phyloP scores from a whole-genome alignment of 441 rosid genomes.

The Gossypium schwendimanii region DNA sequence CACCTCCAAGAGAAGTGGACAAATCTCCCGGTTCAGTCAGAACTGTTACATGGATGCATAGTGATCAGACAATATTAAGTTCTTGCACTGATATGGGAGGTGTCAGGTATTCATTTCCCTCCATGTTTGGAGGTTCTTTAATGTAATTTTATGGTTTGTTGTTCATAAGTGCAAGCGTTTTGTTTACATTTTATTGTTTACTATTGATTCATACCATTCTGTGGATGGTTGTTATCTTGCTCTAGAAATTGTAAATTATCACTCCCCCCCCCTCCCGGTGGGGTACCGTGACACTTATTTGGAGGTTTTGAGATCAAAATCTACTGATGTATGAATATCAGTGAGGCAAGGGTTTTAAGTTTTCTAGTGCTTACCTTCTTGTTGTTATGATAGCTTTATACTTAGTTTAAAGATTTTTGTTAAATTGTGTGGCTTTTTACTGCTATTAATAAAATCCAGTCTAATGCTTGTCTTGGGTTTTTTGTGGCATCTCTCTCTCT shows the following conservation, averaged over 20 bases:
- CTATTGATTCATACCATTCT: neutral
- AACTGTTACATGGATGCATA: constrained; percentile 89
- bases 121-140: neutral
- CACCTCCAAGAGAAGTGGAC: constrained; percentile 78
- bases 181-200: neutral
- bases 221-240: neutral
- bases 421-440: neutral
- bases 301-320: neutral
- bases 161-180: neutral
- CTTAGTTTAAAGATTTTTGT: neutral
- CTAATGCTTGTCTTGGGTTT: neutral
- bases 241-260: neutral
- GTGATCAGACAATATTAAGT: constrained; percentile 86
- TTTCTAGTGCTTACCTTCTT: neutral
- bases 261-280: neutral
- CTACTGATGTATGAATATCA: neutral
- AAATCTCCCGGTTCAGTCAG: constrained; percentile 76
- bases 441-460: neutral
- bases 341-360: neutral
- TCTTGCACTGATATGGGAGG: constrained; percentile 89
- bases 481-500: neutral
- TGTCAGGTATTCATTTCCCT: constrained; percentile 50
- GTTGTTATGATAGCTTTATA: neutral
- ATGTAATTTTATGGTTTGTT: neutral
- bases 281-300: neutral